Conservation (phyloP, 2,329 filamentous ascomycete species). For the Xylariaceae sp. region DNA sequence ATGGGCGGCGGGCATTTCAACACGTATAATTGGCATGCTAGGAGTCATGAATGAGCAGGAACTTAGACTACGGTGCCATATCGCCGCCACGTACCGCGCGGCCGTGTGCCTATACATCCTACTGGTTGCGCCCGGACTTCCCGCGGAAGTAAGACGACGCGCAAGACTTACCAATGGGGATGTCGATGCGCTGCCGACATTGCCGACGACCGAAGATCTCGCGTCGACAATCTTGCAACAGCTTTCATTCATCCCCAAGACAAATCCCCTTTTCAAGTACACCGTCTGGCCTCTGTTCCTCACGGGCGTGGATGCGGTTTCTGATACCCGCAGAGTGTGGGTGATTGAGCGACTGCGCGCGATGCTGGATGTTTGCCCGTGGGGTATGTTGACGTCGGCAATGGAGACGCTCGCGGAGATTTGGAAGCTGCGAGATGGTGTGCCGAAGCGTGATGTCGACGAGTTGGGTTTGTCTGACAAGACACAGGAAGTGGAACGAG, state of each 20-base stretch:
- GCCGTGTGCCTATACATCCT: constrained; percentile 57
- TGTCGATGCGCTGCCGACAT: too few relatives aligned
- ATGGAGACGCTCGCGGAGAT: constrained; percentile 57
- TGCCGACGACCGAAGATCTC: constrained; percentile 53
- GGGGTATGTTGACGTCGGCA: constrained; percentile 58
- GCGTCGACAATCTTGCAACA: constrained; percentile 59
- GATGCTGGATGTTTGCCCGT: constrained; percentile 55
- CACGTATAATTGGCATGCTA: constrained; percentile 34
- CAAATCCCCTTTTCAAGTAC: constrained; percentile 63
- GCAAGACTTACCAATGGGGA: too few relatives aligned
- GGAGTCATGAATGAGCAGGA: constrained; percentile 48
- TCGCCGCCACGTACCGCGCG: constrained; percentile 55
- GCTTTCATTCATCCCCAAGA: constrained; percentile 54
- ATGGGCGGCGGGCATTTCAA: constrained; percentile 51
- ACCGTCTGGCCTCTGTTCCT: constrained; percentile 67
- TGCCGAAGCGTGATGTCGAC: neutral
- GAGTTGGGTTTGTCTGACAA: constrained; percentile 23
- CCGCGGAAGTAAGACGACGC: constrained; percentile 26
- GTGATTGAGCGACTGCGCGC: constrained; percentile 55
- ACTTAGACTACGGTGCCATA: constrained; percentile 47
- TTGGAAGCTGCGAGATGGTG: constrained; percentile 52
- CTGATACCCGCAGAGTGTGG: constrained; percentile 56
- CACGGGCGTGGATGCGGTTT: constrained; percentile 61
- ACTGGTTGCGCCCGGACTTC: constrained; percentile 41
- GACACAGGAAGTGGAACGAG: neutral